These are phyloP conservation scores for Ophiostoma sp. DNA, from an alignment of 2,329 filamentous ascomycete species.

Conservation along the genomic window DNA sequence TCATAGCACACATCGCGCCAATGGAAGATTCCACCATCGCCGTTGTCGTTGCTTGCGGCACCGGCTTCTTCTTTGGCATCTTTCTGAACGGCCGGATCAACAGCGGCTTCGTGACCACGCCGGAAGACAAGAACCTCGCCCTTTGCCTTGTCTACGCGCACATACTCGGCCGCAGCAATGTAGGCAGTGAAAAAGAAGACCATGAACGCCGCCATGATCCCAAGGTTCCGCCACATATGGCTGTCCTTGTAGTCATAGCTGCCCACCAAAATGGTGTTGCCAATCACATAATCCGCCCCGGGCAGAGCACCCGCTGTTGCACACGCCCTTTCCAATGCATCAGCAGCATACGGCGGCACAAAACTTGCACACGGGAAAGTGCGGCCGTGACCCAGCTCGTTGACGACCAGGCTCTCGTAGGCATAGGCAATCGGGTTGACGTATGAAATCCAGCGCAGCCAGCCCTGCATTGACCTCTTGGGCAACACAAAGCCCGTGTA, in stretches of 20 bases:
- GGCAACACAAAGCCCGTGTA: constrained; percentile 65
- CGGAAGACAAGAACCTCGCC: constrained; percentile 71
- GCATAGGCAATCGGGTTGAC: constrained; percentile 72
- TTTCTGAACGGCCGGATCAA: constrained; percentile 32
- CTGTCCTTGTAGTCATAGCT: constrained; percentile 53
- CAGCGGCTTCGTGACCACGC: constrained; percentile 55
- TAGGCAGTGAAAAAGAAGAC: constrained; percentile 56
- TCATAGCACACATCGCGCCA: constrained; percentile 79
- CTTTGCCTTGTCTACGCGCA: constrained; percentile 62
- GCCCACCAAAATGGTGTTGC: constrained; percentile 46
- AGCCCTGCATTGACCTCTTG: constrained; percentile 64
- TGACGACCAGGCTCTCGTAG: constrained; percentile 74
- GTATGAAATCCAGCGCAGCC: constrained; percentile 79
- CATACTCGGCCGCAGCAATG: constrained; percentile 58
- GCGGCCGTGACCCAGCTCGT: constrained; percentile 65
- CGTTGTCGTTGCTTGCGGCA: constrained; percentile 34
- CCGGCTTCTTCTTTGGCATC: constrained; percentile 32
- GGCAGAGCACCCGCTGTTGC: constrained; percentile 50
- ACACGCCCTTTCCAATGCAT: constrained; percentile 47
- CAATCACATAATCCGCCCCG: constrained; percentile 36
- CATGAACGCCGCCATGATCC: constrained; percentile 61
- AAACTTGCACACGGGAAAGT: constrained; percentile 49
- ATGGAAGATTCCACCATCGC: constrained; percentile 56
- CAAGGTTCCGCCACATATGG: constrained; percentile 66
- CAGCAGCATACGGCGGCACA: constrained; percentile 43